Evolutionary conservation across 352 stramenopile species (phyloP).

Genomic region (Phytophthora litchii): DNA sequence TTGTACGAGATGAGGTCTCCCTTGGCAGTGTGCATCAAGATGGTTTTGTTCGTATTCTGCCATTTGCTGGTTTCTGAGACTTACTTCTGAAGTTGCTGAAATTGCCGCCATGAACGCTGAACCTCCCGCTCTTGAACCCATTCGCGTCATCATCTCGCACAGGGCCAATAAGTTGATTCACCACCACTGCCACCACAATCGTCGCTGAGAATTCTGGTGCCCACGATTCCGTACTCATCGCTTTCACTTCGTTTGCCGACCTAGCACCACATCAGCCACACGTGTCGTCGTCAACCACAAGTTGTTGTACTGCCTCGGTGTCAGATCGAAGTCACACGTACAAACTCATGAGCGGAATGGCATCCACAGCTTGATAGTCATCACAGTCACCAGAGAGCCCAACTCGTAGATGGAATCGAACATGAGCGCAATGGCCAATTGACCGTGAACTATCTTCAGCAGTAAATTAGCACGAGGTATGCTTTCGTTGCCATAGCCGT

Average conservation of each 20-base stretch:
- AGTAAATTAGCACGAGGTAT: no score
- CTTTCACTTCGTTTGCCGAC: constrained; percentile 60
- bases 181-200: constrained; percentile 68
- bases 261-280: constrained; percentile 62
- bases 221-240: constrained; percentile 61
- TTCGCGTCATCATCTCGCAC: constrained; percentile 65
- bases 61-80: constrained; percentile 60
- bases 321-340: constrained; percentile 64
- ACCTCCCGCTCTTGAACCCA: no score
- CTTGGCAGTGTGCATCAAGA: constrained; percentile 51
- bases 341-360: constrained; percentile 68
- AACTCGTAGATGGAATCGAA: constrained; percentile 70
- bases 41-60: constrained; percentile 65
- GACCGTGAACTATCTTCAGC: no score
- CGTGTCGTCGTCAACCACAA: constrained; percentile 77
- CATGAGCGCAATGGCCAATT: constrained; percentile 68
- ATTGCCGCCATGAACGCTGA: no score
- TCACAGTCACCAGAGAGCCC: constrained; percentile 62
- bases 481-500: no score
- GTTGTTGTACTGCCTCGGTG: constrained; percentile 71
- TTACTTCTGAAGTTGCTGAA: no score
- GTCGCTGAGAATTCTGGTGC: constrained; percentile 63
- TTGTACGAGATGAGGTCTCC: constrained; percentile 68
- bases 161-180: constrained; percentile 75
- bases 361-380: constrained; percentile 77